These are phyloP conservation scores for Inonotus hispidus DNA, from an alignment of 1,284 basidiomycete species.

Conservation along the genomic window DNA sequence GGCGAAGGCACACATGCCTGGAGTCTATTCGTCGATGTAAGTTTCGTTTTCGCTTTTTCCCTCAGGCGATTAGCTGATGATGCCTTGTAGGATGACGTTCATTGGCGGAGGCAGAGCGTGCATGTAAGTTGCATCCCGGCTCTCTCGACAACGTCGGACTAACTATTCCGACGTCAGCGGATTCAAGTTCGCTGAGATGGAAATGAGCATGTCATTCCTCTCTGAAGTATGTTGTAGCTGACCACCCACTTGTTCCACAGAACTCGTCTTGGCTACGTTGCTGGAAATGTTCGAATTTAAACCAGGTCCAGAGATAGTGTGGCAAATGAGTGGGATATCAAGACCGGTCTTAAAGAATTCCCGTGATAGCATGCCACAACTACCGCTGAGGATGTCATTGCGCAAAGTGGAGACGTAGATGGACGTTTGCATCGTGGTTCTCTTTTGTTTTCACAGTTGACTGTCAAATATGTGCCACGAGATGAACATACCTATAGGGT, in stretches of 20 bases:
- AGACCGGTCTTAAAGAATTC: conserved; percentile 7
- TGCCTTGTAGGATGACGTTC: conserved; percentile 21
- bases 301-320: conserved; percentile 2
- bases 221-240: no score
- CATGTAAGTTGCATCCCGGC: conserved; percentile 16
- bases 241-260: no score
- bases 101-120: conserved; percentile 21
- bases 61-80: background rate
- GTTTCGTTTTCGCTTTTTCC: background rate
- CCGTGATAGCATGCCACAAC: background rate
- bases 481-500: no score
- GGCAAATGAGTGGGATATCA: conserved; percentile 5
- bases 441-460: no score
- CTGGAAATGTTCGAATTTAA: conserved; percentile 13
- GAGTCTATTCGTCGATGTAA: conserved; percentile 14
- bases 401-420: no score
- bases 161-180: background rate
- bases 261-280: background rate
- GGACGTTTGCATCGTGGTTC: no score
- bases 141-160: background rate
- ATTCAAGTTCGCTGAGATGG: conserved; percentile 14
- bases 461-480: no score
- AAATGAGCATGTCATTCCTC: conserved; percentile 2
- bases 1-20: conserved; percentile 4
- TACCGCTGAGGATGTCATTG: conserved; percentile 14